A percentile compares a stretch with the other conserved stretches of the same genome.
These are phyloP conservation scores for Serendipita vermifera DNA, from an alignment of 768 basidiomycete species.

Conservation along the genomic window DNA sequence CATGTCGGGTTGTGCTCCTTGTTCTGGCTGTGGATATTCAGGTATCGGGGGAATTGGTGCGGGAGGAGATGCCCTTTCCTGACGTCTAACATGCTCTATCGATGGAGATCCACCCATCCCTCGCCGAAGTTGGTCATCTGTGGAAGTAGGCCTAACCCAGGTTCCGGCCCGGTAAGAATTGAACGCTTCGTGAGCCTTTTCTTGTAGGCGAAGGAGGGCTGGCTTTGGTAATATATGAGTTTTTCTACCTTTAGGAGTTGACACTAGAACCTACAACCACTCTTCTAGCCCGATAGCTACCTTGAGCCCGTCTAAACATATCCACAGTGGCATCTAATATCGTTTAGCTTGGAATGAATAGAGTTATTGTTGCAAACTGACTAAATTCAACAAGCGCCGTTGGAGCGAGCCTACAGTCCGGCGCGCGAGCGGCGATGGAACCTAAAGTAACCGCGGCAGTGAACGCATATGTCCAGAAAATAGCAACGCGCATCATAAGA, in stretches of 20 bases:
- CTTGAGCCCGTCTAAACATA: not conserved
- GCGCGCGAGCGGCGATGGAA: not conserved
- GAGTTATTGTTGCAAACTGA: too few relatives aligned
- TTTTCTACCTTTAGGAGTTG: not conserved
- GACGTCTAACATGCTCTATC: too few relatives aligned
- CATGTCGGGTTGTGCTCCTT: too few relatives aligned
- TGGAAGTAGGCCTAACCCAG: not conserved
- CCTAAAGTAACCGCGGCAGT: not conserved
- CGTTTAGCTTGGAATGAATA: too few relatives aligned
- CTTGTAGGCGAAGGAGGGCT: not conserved
- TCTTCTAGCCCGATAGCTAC: not conserved
- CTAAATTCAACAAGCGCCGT: not conserved
- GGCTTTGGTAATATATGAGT: not conserved
- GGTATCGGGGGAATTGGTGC: too few relatives aligned
- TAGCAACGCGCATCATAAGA: not conserved
- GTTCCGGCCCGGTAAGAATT: not conserved
- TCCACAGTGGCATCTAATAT: not conserved
- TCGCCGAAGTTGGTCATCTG: not conserved
- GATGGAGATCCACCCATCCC: not conserved
- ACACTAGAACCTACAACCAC: not conserved
- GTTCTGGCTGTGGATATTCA: too few relatives aligned
- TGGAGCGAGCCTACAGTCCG: not conserved
- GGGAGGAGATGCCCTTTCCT: too few relatives aligned
- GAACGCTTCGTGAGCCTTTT: not conserved
- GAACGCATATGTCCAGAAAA: conserved; percentile 2